phyloP scores from a whole-genome alignment of 495 filamentous ascomycete species.

The Lophiotrema nucula region DNA sequence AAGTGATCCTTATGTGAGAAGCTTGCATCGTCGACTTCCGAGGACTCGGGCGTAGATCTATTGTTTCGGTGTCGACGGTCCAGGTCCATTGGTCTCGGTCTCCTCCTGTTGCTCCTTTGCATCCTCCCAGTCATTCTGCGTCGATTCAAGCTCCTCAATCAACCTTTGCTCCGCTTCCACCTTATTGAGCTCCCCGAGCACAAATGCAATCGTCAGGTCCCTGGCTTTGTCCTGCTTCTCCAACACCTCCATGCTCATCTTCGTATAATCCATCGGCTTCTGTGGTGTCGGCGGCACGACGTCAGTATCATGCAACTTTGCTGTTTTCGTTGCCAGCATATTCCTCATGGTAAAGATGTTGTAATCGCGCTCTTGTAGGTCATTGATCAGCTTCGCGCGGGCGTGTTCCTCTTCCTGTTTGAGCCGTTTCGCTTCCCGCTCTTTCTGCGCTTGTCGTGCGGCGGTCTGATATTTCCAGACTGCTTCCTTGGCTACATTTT shows the following conservation, averaged over 20 bases:
- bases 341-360: slow-evolving; percentile 43
- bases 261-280: slow-evolving; percentile 37
- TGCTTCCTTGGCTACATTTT: slow-evolving; percentile 41
- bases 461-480: slow-evolving; percentile 36
- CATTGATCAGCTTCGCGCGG: slow-evolving; percentile 32
- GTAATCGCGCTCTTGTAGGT: slow-evolving; percentile 41
- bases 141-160: slow-evolving; percentile 6
- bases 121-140: not conserved
- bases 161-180: slow-evolving; percentile 36
- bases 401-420: slow-evolving; percentile 37
- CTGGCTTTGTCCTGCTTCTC: slow-evolving; percentile 44
- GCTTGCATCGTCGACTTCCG: too few species aligned
- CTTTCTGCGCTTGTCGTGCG: slow-evolving; percentile 23
- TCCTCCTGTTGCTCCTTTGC: not conserved
- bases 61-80: too few species aligned
- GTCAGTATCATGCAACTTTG: slow-evolving; percentile 5
- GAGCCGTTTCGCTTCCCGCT: slow-evolving; percentile 32
- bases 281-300: slow-evolving; percentile 22
- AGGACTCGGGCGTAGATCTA: too few species aligned
- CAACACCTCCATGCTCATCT: slow-evolving; percentile 39
- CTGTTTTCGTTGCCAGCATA: slow-evolving; percentile 42
- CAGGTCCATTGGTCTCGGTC: too few species aligned
- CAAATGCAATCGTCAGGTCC: slow-evolving; percentile 46
- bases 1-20: too few species aligned
- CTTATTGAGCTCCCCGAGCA: slow-evolving; percentile 47